Percentiles rank a stretch among this genome's conserved stretches.
These are phyloP conservation scores for Solanum hybrid DNA, from an alignment of 305 asterid genomes.

Conservation along the genomic window DNA sequence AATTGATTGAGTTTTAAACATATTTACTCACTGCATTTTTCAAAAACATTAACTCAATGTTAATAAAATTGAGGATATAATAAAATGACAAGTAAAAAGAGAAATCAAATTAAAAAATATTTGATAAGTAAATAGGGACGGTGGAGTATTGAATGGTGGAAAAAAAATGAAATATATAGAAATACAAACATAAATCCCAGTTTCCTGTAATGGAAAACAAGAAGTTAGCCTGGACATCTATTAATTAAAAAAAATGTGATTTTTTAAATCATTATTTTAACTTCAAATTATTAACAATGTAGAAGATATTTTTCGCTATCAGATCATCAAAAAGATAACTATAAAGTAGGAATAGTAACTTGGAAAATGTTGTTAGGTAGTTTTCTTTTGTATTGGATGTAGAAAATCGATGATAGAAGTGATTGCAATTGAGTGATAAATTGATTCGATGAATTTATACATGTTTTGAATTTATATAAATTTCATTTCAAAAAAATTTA, in stretches of 20 bases:
- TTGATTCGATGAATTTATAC: background rate
- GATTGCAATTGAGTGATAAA: background rate
- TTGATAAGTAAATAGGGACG: background rate
- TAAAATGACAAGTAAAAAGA: background rate
- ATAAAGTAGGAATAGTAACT: background rate
- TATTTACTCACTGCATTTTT: background rate
- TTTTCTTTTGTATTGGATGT: background rate
- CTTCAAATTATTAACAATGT: background rate
- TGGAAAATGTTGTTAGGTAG: background rate
- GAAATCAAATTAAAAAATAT: no score
- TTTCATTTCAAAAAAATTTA: rapidly evolving
- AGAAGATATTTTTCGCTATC: no score
- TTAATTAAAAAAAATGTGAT: background rate
- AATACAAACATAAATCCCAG: background rate
- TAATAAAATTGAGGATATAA: no score
- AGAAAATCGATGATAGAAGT: background rate
- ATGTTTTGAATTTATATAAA: background rate
- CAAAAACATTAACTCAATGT: background rate
- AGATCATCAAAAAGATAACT: background rate
- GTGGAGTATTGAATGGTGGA: background rate
- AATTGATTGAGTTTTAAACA: no score
- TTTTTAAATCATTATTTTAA: background rate
- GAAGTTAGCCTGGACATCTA: background rate
- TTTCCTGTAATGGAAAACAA: background rate
- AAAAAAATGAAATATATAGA: background rate